A percentile compares a stretch with the other conserved stretches of the same genome.
Evolutionary conservation across 257 asterid genomes (phyloP).

Genomic region (Thymus quinquecostatus): DNA sequence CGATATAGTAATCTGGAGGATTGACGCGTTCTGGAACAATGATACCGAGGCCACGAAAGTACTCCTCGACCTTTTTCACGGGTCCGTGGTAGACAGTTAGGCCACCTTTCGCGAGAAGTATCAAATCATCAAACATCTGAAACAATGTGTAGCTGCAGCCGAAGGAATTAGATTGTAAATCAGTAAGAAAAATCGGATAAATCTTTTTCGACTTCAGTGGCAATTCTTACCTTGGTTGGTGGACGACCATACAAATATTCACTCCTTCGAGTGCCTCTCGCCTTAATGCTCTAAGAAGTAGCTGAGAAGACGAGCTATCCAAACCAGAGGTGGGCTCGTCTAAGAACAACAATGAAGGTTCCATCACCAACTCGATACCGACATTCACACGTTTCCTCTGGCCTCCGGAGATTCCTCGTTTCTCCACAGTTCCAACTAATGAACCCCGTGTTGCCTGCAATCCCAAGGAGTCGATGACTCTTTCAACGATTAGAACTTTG

Average conservation of each 20-base stretch:
- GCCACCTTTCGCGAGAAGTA: conserved; percentile 70
- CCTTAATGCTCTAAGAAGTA: conserved; percentile 59
- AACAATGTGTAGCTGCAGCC: conserved; percentile 54
- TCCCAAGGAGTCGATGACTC: conserved; percentile 63
- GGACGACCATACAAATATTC: conserved; percentile 64
- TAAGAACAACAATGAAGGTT: conserved; percentile 62
- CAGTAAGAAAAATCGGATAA: not conserved
- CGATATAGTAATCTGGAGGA: conserved; percentile 67
- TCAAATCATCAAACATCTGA: conserved; percentile 55
- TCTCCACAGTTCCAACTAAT: conserved; percentile 65
- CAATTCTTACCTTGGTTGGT: conserved; percentile 60
- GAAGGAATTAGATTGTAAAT: conserved; percentile 15
- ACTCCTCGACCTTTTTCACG: conserved; percentile 51
- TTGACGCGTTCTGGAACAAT: conserved; percentile 58
- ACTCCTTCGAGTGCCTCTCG: conserved; percentile 72
- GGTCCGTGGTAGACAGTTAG: conserved; percentile 65
- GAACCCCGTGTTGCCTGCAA: conserved; percentile 60
- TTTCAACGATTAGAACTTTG: conserved; percentile 63
- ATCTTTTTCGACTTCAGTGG: not conserved
- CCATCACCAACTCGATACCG: conserved; percentile 67
- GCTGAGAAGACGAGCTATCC: conserved; percentile 68
- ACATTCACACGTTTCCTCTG: conserved; percentile 73
- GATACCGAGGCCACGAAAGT: conserved; percentile 53
- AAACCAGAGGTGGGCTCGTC: conserved; percentile 71
- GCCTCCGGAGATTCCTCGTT: conserved; percentile 71